Evolutionary conservation across 148 eudicot genomes (phyloP).

Genomic region (Rhododendron henanense): DNA sequence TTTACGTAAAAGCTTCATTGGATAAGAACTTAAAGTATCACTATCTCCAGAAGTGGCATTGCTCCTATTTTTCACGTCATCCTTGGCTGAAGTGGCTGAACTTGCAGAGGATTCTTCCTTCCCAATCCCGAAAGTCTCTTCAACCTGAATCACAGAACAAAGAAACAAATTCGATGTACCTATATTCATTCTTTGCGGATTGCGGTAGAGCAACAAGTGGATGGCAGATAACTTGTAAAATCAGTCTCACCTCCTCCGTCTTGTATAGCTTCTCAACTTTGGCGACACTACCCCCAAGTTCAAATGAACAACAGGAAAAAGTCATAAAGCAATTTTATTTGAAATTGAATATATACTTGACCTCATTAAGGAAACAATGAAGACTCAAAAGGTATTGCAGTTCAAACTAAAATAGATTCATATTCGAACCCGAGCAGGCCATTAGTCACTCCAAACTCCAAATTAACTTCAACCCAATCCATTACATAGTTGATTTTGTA

Average conservation of each 20-base stretch:
- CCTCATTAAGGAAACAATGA: background rate
- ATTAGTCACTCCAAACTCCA: too few relatives aligned
- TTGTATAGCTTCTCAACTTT: slow-evolving; percentile 76
- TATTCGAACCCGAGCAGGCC: too few relatives aligned
- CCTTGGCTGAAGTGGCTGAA: background rate
- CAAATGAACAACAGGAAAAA: background rate
- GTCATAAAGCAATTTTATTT: background rate
- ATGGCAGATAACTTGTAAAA: background rate
- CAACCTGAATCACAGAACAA: background rate
- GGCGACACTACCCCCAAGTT: background rate
- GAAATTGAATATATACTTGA: background rate
- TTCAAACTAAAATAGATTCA: too few relatives aligned
- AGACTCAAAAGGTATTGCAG: background rate
- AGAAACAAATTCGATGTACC: background rate
- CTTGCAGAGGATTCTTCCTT: background rate
- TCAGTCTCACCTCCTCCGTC: slow-evolving; percentile 65
- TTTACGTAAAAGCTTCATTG: background rate
- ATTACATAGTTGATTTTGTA: too few relatives aligned
- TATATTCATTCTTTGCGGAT: background rate
- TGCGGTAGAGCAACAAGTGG: background rate
- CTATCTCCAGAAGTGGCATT: background rate
- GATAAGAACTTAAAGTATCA: background rate
- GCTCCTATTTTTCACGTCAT: background rate
- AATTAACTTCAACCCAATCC: too few relatives aligned
- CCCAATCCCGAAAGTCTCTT: background rate